Evolutionary conservation across 176 grass and related monocot genomes (phyloP), one percentile per base, ranked within the genome.

Genomic region (Miscanthus lutarioriparius): DNA sequence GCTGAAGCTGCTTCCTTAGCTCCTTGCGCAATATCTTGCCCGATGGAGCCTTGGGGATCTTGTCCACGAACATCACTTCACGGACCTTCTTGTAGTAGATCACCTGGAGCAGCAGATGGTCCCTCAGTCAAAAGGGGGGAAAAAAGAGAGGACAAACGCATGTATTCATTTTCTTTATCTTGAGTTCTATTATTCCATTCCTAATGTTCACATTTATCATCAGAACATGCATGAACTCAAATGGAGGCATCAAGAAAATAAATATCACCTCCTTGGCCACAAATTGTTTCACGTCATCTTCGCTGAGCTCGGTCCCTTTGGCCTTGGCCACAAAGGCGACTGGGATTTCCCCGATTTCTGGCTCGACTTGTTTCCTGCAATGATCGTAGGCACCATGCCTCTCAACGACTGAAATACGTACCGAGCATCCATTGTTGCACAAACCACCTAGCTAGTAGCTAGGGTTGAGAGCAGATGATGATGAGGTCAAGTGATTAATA

Each of bases 21-120:
- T 91, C 91, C 94, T 89, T 96, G 8, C 94, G 79, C 38, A 96
- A 70, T 22, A 93, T 96, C 80, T 96, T 93, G 67, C 91, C 94
- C 0, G 94, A 96, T 51, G 91, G 94, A 6, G 91, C 91, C 86
- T 96, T 93, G 9, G 94, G 88, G 59, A 96, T 93, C 16, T 82
- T 86, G 25, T 91, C 86, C 0, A 83, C 85, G 3, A 96, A 96
- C 32, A 91, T 84, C 16, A 96, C 94, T 45, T 87, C 81, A 0
- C 47, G 63, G 26, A 96, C 82, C 78, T 72, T 91, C 81, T 96
- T 93, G 81, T 93, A 96, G 84, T 91, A 91, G 74, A 91, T 90
- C 83, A 96, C 94, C 94, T 92, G 67, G 33, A 87, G 27, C 39
- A 10, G n/a, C 39, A 10, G 15, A 7, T 7, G 2, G n/a, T 48